Base-by-base conservation (phyloP, 495 filamentous ascomycete genomes). In the Cercophora samala region DNA sequence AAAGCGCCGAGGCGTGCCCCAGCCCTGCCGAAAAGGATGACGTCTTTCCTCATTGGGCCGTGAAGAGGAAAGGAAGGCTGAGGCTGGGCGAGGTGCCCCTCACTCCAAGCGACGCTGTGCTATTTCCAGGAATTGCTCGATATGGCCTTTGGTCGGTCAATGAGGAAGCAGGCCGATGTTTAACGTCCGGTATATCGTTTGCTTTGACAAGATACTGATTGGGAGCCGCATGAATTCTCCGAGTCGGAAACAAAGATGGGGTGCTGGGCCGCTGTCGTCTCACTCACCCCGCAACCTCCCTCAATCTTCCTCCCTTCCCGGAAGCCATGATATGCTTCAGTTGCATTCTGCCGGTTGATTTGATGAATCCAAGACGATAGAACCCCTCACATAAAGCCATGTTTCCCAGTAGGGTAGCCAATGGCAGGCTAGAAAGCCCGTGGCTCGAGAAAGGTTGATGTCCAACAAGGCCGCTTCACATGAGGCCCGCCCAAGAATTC, bases 21-120 rank as follows among this genome's bases (percentile, higher is more conserved):
- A 68, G 63, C 69, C 66, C 63, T 68, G 69, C 51, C 46, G 60
- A 63, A 62, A 23, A 64, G 63, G 65, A 68, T 69, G 70, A 66
- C 65, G 68, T 72, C 70, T 72, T 69, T 25, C 65, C 59, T 1
- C 54, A 68, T 64, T 54, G 21, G 60, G 68, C 51, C 46, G 32
- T 58, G 46, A 53, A 46, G 60, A n/a, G n/a, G n/a, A n/a, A n/a
- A n/a, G n/a, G n/a, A 63, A 52, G 53, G 63, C 42, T 62, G 62
- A 53, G 4, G 53, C 17, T 25, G 8, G 32, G 37, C 29, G 56
- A 58, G 58, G n/a, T 54, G 25, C 68, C 56, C 56, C 65, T 64
- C 65, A 32, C 62, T 24, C 26, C 21, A 60, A 56, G 68, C 68
- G 62, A 63, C 65, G 59, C 21, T 67, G 63, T 53, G 65, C 65